Evolutionary conservation across 331 rosid genomes (phyloP).

Genomic region (Dryas integrifolia): DNA sequence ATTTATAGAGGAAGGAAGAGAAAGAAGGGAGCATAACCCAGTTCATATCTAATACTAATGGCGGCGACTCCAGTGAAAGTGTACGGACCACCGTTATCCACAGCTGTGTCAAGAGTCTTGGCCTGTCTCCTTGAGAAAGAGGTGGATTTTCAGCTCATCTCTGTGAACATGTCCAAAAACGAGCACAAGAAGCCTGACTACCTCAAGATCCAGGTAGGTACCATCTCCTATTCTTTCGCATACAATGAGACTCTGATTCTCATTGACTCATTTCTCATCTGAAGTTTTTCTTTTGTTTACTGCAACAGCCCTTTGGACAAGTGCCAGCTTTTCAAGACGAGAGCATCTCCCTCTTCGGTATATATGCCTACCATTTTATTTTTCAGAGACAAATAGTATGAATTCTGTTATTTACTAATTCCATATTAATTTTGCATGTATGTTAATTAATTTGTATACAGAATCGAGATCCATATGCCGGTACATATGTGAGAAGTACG

Average conservation of each 20-base stretch:
- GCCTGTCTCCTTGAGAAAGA: constrained; percentile 76
- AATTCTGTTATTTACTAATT: no score
- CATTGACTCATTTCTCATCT: not conserved
- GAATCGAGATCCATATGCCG: constrained; percentile 85
- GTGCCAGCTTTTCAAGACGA: constrained; percentile 84
- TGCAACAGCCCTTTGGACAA: constrained; percentile 72
- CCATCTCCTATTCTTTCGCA: not conserved
- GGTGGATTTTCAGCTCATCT: constrained; percentile 49
- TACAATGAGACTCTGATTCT: not conserved
- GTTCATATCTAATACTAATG: constrained; percentile 30
- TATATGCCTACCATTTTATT: not conserved
- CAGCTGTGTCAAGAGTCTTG: constrained; percentile 74
- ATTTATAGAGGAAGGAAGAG: not conserved
- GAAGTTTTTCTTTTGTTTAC: not conserved
- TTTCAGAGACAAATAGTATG: not conserved
- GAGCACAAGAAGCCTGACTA: constrained; percentile 69
- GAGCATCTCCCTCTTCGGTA: constrained; percentile 61
- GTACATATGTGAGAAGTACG: constrained; percentile 66
- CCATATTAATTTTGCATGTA: no score
- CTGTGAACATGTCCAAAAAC: constrained; percentile 70
- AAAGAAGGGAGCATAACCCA: not conserved
- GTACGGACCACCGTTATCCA: constrained; percentile 73
- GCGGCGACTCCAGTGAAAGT: constrained; percentile 53
- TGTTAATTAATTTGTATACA: constrained; percentile 7
- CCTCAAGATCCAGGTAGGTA: constrained; percentile 59